Evolutionary conservation across 1,284 basidiomycete species (phyloP), one percentile per base, ranked within the genome.

Genomic region (Ganoderma sinense): DNA sequence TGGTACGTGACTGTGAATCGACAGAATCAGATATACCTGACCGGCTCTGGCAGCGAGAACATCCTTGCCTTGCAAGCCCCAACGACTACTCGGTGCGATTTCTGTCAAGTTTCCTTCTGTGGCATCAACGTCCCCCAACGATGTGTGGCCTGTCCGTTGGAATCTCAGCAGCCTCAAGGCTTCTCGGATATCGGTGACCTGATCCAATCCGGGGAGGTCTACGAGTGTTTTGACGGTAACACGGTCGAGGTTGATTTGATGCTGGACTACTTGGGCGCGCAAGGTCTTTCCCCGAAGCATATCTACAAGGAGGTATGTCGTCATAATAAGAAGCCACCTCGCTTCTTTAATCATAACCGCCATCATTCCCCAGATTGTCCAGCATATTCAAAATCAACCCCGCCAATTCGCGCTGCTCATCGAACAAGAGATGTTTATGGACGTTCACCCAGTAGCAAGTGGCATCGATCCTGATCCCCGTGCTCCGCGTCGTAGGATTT

Each of bases 101-200:
- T 94, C 70, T 94, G 93, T 74, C 88, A 89, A 71, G 88, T 91
- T 18, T 90, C 85, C 3, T 94, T 94, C 78, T 94, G 93, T 76
- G 93, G 93, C 4, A 89, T 94, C 67, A 87, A 87, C 66, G 85
- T 94, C 18, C 91, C 88, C 67, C 87, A 86, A 23, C 89, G 93
- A 60, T 94, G 93, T 77, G 76, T 85, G 53, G 90, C 92, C 2
- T 79, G 86, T n/a, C 82, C 86, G 26, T 78, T 94, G 13, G 65
- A 80, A 18, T 74, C 82, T 0, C 92, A 93, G 73, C 88, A 91
- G n/a, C 91, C 89, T 3, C 89, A 94, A 70, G 89, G 85, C 36
- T 81, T 94, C 78, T 80, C 83, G 13, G 91, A 90, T 69, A 77
- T 93, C 29, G 80, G 86, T 40, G 93, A 94, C 77, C 82, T 94